Evolutionary conservation across 495 filamentous ascomycete genomes (phyloP).

Genomic region (Talaromyces proteolyticus): DNA sequence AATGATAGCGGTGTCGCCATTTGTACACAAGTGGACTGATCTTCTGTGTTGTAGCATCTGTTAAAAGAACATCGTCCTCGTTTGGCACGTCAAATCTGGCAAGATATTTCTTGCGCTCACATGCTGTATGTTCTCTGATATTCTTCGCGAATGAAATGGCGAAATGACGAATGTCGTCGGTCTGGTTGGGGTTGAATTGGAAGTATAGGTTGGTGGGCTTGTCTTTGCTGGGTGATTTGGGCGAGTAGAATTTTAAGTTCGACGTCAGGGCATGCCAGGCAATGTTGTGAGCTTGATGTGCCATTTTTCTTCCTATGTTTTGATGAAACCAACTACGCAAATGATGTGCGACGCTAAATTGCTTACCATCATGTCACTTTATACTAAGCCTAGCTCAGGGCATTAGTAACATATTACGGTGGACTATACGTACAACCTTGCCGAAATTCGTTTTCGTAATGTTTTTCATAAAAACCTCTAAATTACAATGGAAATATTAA

Average conservation of each 20-base stretch:
- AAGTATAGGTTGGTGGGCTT: slow-evolving; percentile 9
- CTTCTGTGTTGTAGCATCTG: background rate
- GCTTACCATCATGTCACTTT: too few species aligned
- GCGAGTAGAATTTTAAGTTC: slow-evolving; percentile 7
- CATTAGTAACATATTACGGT: too few species aligned
- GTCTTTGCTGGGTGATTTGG: background rate
- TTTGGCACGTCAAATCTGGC: slow-evolving; percentile 2
- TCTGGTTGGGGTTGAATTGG: slow-evolving; percentile 11
- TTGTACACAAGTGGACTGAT: background rate
- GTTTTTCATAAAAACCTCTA: too few species aligned
- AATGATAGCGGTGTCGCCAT: background rate
- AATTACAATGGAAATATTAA: too few species aligned
- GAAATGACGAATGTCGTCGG: slow-evolving; percentile 13
- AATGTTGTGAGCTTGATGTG: slow-evolving; percentile 16
- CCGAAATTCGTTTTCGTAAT: too few species aligned
- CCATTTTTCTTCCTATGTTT: slow-evolving; percentile 2
- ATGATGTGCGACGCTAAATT: too few species aligned
- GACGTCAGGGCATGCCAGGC: slow-evolving; percentile 11
- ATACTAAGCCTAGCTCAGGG: too few species aligned
- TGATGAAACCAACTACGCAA: too few species aligned
- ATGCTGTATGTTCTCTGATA: slow-evolving; percentile 11
- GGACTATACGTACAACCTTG: too few species aligned
- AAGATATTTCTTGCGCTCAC: slow-evolving; percentile 16
- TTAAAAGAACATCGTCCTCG: background rate
- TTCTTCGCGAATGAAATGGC: slow-evolving; percentile 9